Percentiles rank a stretch among this genome's conserved stretches.
These are phyloP conservation scores for Diospyros kaki DNA, from an alignment of 148 eudicot genomes.

Conservation along the genomic window DNA sequence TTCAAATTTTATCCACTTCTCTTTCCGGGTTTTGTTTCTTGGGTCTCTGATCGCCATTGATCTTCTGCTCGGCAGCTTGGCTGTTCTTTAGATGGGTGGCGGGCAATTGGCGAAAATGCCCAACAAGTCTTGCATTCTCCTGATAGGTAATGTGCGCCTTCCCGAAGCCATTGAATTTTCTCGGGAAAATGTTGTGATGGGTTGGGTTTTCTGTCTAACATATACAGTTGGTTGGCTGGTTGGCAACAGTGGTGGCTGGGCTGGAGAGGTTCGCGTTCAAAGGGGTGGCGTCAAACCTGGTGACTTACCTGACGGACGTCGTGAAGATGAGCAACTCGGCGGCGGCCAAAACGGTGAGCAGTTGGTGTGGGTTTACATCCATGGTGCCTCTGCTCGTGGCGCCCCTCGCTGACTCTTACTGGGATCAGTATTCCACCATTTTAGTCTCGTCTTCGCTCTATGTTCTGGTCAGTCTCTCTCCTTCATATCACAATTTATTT, in stretches of 20 bases:
- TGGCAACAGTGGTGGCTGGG: constrained; percentile 59
- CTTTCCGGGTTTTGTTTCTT: no score
- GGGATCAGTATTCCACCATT: constrained; percentile 65
- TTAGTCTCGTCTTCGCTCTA: constrained; percentile 58
- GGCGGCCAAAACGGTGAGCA: constrained; percentile 84
- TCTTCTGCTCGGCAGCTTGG: background rate
- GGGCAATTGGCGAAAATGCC: constrained; percentile 25
- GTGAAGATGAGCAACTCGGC: constrained; percentile 74
- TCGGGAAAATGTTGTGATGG: no score
- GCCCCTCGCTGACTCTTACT: constrained; percentile 67
- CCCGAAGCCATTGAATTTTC: no score
- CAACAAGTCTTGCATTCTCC: constrained; percentile 66
- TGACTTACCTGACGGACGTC: constrained; percentile 70
- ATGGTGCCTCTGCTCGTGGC: constrained; percentile 81
- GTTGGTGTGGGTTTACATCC: constrained; percentile 83
- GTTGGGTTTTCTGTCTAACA: no score
- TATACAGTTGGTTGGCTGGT: background rate
- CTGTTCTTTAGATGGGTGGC: constrained; percentile 36
- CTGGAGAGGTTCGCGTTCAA: constrained; percentile 97
- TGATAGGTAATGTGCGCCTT: constrained; percentile 44
- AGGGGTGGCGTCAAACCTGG: constrained; percentile 96
- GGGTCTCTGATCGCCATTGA: no score
- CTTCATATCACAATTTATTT: background rate
- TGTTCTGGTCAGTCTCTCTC: constrained; percentile 40
- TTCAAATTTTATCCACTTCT: no score